Conservation (phyloP, 495 filamentous ascomycete genomes). For the Lepraria neglecta region DNA sequence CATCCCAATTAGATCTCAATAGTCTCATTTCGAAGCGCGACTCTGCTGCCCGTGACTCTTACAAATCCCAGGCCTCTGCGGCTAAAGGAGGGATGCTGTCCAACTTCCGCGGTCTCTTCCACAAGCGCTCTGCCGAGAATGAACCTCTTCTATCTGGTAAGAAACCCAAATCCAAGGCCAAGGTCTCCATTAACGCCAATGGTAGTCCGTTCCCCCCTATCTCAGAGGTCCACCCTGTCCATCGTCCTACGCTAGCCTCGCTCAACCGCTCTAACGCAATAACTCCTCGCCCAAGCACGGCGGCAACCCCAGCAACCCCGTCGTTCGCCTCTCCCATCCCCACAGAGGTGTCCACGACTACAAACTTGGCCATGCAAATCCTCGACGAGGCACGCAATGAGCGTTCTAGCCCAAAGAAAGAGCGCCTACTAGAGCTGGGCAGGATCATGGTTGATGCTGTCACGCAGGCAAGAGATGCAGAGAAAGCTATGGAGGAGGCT, state of each 20-base stretch:
- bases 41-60: constrained; percentile 21
- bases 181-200: constrained; percentile 7
- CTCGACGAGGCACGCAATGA: constrained; percentile 35
- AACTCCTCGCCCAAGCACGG: neutral
- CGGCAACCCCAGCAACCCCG: constrained; percentile 12
- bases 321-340: constrained; percentile 10
- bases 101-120: constrained; percentile 25
- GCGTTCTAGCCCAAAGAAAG: constrained; percentile 28
- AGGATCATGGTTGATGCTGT: constrained; percentile 35
- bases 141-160: constrained; percentile 5
- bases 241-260: constrained; percentile 25
- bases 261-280: constrained; percentile 11
- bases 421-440: constrained; percentile 32
- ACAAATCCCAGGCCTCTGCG: constrained; percentile 22
- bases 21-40: constrained; percentile 11
- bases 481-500: constrained; percentile 36
- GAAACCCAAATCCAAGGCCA: constrained; percentile 13
- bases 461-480: constrained; percentile 34
- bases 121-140: constrained; percentile 22
- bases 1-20: constrained; percentile 19
- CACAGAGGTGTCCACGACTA: constrained; percentile 24
- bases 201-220: constrained; percentile 27
- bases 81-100: constrained; percentile 25
- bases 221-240: constrained; percentile 25
- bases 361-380: constrained; percentile 33